A percentile compares a stretch with the other conserved stretches of the same genome.
phyloP scores from a whole-genome alignment of 176 grass and related monocot species.

The Melocanna baccifera region DNA sequence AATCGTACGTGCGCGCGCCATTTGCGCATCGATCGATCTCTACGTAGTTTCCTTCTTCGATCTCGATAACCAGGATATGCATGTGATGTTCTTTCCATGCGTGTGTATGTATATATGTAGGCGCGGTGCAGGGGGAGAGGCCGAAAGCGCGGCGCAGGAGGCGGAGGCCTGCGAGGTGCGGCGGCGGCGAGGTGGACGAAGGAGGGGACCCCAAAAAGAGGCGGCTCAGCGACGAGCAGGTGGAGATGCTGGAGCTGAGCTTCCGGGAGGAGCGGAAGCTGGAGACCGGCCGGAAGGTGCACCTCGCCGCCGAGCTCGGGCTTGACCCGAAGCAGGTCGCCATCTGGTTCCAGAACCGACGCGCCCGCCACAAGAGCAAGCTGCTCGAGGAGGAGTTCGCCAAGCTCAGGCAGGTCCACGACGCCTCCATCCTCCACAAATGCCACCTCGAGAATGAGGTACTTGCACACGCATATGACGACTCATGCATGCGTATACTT shows the following conservation, averaged over 20 bases:
- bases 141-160: conserved; percentile 44
- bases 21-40: neutral
- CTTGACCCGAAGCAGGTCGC: conserved; percentile 96
- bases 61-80: neutral
- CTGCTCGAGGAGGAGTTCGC: conserved; percentile 88
- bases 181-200: conserved; percentile 12
- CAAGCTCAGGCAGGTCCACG: conserved; percentile 83
- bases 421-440: conserved; percentile 68
- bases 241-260: conserved; percentile 74
- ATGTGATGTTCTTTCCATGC: neutral
- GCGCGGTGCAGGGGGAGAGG: conserved; percentile 23
- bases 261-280: conserved; percentile 88
- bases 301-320: conserved; percentile 70
- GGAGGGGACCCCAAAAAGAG: conserved; percentile 67
- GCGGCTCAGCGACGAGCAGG: conserved; percentile 78
- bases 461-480: neutral
- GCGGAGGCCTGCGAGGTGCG: conserved; percentile 32
- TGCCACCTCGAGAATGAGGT: conserved; percentile 98
- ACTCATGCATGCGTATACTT: neutral
- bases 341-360: conserved; percentile 98
- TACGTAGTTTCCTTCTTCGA: neutral
- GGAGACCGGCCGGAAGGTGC: conserved; percentile 85
- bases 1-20: neutral
- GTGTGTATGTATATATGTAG: neutral
- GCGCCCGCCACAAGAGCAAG: conserved; percentile 93